Conservation (phyloP, 148 eudicot genomes). For the Oxyria digyna region DNA sequence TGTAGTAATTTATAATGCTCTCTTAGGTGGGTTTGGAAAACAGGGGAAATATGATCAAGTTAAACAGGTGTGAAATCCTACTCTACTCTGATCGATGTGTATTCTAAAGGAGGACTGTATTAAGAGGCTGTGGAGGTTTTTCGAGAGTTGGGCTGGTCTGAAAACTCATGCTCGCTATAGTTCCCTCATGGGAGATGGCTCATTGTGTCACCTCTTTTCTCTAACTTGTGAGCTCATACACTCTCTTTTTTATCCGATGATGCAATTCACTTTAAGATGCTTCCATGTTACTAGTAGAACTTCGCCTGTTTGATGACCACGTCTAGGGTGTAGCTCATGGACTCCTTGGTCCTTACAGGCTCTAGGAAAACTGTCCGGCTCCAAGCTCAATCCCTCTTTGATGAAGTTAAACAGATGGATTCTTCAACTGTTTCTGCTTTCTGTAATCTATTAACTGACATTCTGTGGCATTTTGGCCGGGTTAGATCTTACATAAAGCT, state of each 20-base stretch:
- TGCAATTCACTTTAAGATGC: conserved; percentile 92
- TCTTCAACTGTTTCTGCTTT: conserved; percentile 91
- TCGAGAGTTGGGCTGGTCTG: conserved; percentile 64
- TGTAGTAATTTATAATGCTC: conserved; percentile 88
- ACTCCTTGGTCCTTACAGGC: conserved; percentile 79
- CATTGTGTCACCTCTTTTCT: not conserved
- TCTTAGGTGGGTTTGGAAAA: conserved; percentile 86
- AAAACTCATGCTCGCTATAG: conserved; percentile 91
- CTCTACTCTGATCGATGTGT: conserved; percentile 80
- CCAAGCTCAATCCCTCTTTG: conserved; percentile 77
- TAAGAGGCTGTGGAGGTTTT: conserved; percentile 64
- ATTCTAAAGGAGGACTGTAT: conserved; percentile 64
- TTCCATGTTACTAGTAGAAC: conserved; percentile 77
- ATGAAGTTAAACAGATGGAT: conserved; percentile 82
- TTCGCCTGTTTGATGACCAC: conserved; percentile 81
- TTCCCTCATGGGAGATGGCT: conserved; percentile 26
- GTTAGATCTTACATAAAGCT: conserved; percentile 13
- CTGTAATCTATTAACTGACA: conserved; percentile 93
- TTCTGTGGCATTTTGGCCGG: conserved; percentile 96
- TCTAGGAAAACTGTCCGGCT: conserved; percentile 56
- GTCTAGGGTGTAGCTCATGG: conserved; percentile 98
- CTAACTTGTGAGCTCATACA: not conserved
- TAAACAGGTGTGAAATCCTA: conserved; percentile 43
- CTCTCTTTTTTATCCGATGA: conserved; percentile 13
- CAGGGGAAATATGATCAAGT: conserved; percentile 84